These are phyloP conservation scores for Coniferiporia weirii DNA, from an alignment of 1,284 basidiomycete genomes.

Conservation along the genomic window DNA sequence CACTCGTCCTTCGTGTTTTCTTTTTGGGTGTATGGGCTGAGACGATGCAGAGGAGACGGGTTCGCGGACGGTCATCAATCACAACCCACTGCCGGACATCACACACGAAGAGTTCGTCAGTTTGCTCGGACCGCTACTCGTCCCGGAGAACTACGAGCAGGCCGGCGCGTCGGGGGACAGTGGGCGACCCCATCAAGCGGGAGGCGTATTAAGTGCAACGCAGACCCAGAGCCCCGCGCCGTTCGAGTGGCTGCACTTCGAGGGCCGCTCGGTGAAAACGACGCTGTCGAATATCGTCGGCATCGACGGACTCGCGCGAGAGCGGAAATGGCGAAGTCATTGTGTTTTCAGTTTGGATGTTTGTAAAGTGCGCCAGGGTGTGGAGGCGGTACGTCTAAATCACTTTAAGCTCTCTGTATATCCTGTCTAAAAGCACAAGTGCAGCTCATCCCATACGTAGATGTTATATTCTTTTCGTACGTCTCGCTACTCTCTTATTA, in stretches of 20 bases:
- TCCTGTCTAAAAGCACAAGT: background rate
- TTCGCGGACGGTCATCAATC: constrained; percentile 68
- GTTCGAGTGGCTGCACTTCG: constrained; percentile 81
- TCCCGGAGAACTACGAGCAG: constrained; percentile 64
- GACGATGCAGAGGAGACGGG: constrained; percentile 46
- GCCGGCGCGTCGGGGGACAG: constrained; percentile 24
- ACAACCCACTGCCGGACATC: constrained; percentile 78
- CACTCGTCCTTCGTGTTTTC: background rate
- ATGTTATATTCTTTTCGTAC: constrained; percentile 60
- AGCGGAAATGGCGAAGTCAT: constrained; percentile 73
- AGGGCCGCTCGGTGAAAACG: constrained; percentile 68
- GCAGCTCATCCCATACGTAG: constrained; percentile 72
- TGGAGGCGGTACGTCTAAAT: constrained; percentile 54
- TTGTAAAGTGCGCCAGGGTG: constrained; percentile 67
- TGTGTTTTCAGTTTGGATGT: constrained; percentile 77
- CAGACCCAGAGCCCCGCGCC: constrained; percentile 61
- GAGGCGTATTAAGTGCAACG: background rate
- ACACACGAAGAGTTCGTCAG: constrained; percentile 80
- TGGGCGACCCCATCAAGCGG: constrained; percentile 21
- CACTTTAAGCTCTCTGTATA: constrained; percentile 16
- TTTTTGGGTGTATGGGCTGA: background rate
- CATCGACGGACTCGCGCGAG: constrained; percentile 69
- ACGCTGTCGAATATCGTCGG: constrained; percentile 72
- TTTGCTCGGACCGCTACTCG: constrained; percentile 67
- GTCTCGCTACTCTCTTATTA: constrained; percentile 4